Percentiles rank a stretch among this genome's conserved stretches.
Evolutionary conservation across 106 monocot species (phyloP).

Genomic region (Hemerocallis citrina): DNA sequence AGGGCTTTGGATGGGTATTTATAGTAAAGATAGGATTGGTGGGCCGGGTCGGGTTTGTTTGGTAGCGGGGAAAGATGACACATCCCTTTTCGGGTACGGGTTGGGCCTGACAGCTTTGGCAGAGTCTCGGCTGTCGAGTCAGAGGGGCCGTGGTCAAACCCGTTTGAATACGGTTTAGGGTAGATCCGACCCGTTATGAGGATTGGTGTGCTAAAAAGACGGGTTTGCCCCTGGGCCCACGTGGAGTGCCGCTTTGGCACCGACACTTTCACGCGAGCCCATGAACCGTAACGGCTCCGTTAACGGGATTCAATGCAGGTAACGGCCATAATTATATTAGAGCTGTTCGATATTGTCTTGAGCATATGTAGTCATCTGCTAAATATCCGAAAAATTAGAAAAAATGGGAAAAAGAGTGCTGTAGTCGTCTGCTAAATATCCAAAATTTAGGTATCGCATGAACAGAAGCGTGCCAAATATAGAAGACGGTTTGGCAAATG

Average conservation of each 20-base stretch:
- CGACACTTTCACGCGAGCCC: not conserved
- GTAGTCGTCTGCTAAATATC: too few relatives aligned
- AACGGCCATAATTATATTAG: too few relatives aligned
- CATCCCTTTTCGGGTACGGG: not conserved
- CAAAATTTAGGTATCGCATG: too few relatives aligned
- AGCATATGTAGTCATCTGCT: too few relatives aligned
- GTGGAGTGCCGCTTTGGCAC: not conserved
- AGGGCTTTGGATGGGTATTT: not conserved
- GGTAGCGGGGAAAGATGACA: not conserved
- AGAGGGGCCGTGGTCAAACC: constrained; percentile 8
- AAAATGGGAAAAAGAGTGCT: too few relatives aligned
- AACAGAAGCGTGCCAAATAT: too few relatives aligned
- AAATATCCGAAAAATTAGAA: too few relatives aligned
- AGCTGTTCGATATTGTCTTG: too few relatives aligned
- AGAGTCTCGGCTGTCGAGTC: not conserved
- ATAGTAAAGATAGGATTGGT: accelerated
- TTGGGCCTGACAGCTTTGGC: not conserved
- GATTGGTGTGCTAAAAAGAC: too few relatives aligned
- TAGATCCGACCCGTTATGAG: not conserved
- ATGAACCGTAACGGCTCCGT: not conserved
- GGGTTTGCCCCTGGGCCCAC: not conserved
- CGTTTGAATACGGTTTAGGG: constrained; percentile 1
- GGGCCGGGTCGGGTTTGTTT: not conserved
- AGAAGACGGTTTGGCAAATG: too few relatives aligned
- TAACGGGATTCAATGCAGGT: too few relatives aligned